Base-by-base conservation (phyloP, 2,329 filamentous ascomycete species). In the Calonectria fujianensis region DNA sequence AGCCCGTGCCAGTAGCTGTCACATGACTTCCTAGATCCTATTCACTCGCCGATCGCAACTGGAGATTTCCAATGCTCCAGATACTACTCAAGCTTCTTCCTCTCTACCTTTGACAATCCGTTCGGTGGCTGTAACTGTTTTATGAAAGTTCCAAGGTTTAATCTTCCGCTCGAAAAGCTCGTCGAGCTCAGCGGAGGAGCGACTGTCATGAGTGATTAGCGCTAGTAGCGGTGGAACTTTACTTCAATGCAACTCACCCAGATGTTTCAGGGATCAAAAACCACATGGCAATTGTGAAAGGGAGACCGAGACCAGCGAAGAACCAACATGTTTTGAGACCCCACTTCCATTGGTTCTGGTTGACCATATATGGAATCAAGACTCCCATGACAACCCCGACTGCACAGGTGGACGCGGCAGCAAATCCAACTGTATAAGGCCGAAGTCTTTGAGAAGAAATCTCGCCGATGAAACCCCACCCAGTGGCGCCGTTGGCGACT, bases 391-490 rank as follows among this genome's bases (percentile, higher is more conserved):
- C 69, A 24, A 83, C 74, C 27, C 48, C 59, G 75, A 80, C 11
- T 77, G 80, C 14, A 77, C 78, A 7, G 76, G 77, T 18, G 80
- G 81, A 0, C 0, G 83, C 82, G 3, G 82, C 80, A 37, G 80
- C 81, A 41, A 83, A 77, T 1, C 81, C 82, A 5, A 82, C 80
- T 0, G 83, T 84, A 39, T 81, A 81, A 7, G 80, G 78, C 2
- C 83, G 81, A 5, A 85, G 78, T 11, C 83, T 79, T 37, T 83
- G 82, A 2, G 84, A 82, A 0, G 84, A 85, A n/a, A 85, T 84
- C 72, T 86, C 85, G 69, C 79, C 81, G 63, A 81, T 80, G 69
- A 81, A 81, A 6, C 80, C 81, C 77, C 79, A 83, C 14, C 80
- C 80, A 2, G 79, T 78, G 1, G 79, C 79, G 8, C 77, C 78